Evolutionary conservation across 306 rosid genomes (phyloP).

Genomic region (Argentina anserina): DNA sequence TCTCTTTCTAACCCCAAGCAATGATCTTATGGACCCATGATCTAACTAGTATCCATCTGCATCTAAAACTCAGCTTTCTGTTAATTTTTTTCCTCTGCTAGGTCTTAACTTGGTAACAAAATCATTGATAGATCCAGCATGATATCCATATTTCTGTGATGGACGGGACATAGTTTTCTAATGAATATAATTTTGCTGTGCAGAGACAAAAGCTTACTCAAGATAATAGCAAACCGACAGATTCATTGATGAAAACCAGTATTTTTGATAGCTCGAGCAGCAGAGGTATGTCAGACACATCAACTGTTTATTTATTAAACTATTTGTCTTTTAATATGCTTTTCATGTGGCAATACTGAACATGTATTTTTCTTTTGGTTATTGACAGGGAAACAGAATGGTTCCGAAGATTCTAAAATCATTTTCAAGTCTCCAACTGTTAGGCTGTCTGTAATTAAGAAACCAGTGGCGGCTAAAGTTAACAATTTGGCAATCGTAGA

Average conservation of each 20-base stretch:
- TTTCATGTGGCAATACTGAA: neutral
- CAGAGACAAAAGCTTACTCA: conserved; percentile 49
- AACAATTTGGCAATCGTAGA: conserved; percentile 24
- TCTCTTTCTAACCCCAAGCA: neutral
- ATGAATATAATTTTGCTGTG: conserved; percentile 19
- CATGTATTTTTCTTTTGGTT: conserved; percentile 6
- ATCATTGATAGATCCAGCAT: neutral
- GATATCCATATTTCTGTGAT: neutral
- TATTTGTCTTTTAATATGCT: neutral
- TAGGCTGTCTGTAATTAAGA: conserved; percentile 47
- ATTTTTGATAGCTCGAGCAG: conserved; percentile 31
- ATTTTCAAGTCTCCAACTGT: conserved; percentile 39
- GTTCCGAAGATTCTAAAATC: conserved; percentile 28
- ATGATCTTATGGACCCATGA: neutral
- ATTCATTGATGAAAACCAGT: conserved; percentile 38
- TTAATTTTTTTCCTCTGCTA: neutral
- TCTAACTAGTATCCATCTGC: neutral
- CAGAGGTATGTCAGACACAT: conserved; percentile 35
- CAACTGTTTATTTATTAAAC: neutral
- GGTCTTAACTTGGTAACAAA: neutral
- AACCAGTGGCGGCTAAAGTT: conserved; percentile 30
- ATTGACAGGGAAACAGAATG: conserved; percentile 42
- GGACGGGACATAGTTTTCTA: conserved; percentile 11
- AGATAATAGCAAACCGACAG: conserved; percentile 45
- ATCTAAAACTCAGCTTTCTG: neutral